phyloP scores from a whole-genome alignment of 805 yeast species.

The Debaryomyces castellii region DNA sequence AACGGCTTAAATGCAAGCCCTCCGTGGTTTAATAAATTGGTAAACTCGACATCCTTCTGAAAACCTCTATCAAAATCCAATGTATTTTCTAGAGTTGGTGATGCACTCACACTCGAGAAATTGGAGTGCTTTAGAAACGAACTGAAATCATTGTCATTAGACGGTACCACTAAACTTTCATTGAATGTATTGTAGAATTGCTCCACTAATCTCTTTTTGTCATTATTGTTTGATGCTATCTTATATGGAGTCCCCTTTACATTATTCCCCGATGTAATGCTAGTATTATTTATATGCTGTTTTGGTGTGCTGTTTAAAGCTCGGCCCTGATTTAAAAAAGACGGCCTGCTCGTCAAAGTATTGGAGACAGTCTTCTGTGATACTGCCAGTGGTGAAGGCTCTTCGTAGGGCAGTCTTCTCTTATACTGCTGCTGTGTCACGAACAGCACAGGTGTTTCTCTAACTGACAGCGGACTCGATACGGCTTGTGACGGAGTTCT shows the following conservation, averaged over 20 bases:
- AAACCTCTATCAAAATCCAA: not conserved
- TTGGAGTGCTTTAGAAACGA: not conserved
- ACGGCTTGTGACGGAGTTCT: not conserved
- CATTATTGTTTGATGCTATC: conserved; percentile 11
- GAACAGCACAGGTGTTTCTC: not conserved
- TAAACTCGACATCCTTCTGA: not conserved
- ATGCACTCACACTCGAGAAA: not conserved
- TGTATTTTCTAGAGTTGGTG: not conserved
- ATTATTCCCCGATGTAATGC: not conserved
- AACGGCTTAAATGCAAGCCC: conserved; percentile 17
- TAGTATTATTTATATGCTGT: not conserved
- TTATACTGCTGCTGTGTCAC: not conserved
- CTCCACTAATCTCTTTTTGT: conserved; percentile 37
- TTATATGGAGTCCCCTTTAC: conserved; percentile 1
- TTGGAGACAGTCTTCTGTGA: not conserved
- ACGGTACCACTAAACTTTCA: conserved; percentile 11
- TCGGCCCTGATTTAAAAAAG: not conserved
- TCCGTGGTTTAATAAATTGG: conserved; percentile 15
- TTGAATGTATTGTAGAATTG: conserved; percentile 34
- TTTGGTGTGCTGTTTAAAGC: not conserved
- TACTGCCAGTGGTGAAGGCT: not conserved
- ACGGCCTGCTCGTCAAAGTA: not conserved
- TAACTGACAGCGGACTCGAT: not conserved
- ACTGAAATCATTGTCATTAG: conserved; percentile 1
- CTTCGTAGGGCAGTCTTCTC: not conserved